Evolutionary conservation across 768 basidiomycete species (phyloP).

Genomic region (Tulasnella sp.): DNA sequence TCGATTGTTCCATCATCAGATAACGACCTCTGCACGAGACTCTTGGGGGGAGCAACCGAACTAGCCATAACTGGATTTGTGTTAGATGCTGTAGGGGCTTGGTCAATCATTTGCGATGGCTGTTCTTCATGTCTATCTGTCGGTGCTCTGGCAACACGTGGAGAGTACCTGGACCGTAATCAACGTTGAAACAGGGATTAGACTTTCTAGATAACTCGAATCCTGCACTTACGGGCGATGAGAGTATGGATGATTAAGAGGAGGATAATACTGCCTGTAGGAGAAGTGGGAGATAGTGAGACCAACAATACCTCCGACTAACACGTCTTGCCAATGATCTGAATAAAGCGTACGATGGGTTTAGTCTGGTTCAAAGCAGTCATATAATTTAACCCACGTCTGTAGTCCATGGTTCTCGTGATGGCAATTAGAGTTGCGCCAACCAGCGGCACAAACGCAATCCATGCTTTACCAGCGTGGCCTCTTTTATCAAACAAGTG

Average conservation of each 20-base stretch:
- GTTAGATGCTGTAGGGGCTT: too few relatives aligned
- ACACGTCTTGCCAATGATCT: constrained; percentile 91
- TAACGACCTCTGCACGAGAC: too few relatives aligned
- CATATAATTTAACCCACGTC: constrained; percentile 42
- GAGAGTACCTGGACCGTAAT: constrained; percentile 9
- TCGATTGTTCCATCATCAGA: too few relatives aligned
- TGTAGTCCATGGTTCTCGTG: constrained; percentile 82
- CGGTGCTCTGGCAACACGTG: neutral
- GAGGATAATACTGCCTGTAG: constrained; percentile 76
- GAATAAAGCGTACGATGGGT: neutral
- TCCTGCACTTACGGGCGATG: constrained; percentile 40
- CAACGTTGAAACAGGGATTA: constrained; percentile 31
- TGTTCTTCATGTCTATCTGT: too few relatives aligned
- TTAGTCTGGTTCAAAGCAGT: constrained; percentile 1
- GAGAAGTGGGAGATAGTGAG: constrained; percentile 54
- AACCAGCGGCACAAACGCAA: constrained; percentile 59
- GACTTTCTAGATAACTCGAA: constrained; percentile 22
- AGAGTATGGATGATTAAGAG: constrained; percentile 45
- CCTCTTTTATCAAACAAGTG: constrained; percentile 79
- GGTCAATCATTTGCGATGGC: too few relatives aligned
- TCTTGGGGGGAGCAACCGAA: too few relatives aligned
- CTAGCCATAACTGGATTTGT: too few relatives aligned
- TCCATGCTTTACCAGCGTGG: constrained; percentile 72
- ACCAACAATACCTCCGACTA: constrained; percentile 67
- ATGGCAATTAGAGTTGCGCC: constrained; percentile 68